Percentiles rank a stretch among this genome's conserved stretches.
Evolutionary conservation across 1,139 yeast species (phyloP).

Genomic region (Geotrichum citri-aurantii): DNA sequence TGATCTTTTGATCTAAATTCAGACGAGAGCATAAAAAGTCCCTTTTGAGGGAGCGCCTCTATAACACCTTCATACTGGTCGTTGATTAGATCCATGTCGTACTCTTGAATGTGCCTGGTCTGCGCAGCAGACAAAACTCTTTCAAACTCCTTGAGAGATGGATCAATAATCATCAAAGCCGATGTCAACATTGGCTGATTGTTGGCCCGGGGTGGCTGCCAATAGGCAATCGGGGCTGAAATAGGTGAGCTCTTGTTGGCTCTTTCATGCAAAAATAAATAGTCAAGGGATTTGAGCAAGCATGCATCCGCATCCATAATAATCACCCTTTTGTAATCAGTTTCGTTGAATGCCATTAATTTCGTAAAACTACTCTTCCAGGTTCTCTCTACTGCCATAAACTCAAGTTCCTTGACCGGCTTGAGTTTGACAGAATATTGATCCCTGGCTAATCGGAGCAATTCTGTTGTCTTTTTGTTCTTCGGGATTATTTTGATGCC

Average conservation of each 20-base stretch:
- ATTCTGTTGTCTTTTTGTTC: slow-evolving; percentile 3
- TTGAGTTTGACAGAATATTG: slow-evolving; percentile 26
- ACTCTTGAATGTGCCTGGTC: slow-evolving; percentile 21
- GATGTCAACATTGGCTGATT: slow-evolving; percentile 5
- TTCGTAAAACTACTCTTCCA: slow-evolving; percentile 49
- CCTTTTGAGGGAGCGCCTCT: slow-evolving; percentile 43
- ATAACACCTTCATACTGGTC: slow-evolving; percentile 32
- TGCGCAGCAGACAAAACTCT: slow-evolving; percentile 11
- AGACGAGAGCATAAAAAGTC: slow-evolving; percentile 47
- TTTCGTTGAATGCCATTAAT: slow-evolving; percentile 42
- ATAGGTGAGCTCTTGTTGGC: slow-evolving; percentile 37
- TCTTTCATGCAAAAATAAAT: slow-evolving; percentile 38
- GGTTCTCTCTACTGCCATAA: slow-evolving; percentile 26
- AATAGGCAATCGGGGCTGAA: slow-evolving; percentile 37
- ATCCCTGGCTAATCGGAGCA: slow-evolving; percentile 16
- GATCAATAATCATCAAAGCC: slow-evolving; percentile 12
- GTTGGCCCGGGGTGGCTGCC: slow-evolving; percentile 19
- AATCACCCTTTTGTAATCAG: slow-evolving; percentile 45
- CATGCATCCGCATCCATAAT: slow-evolving; percentile 43
- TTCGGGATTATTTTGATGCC: not conserved
- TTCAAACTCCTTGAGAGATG: slow-evolving; percentile 2
- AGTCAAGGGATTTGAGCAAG: slow-evolving; percentile 38
- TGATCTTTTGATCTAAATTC: slow-evolving; percentile 37
- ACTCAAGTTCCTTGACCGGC: slow-evolving; percentile 28
- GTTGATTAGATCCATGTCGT: slow-evolving; percentile 50